These are phyloP conservation scores for Fagopyrum homotropicum DNA, from an alignment of 148 eudicot genomes.

Conservation along the genomic window DNA sequence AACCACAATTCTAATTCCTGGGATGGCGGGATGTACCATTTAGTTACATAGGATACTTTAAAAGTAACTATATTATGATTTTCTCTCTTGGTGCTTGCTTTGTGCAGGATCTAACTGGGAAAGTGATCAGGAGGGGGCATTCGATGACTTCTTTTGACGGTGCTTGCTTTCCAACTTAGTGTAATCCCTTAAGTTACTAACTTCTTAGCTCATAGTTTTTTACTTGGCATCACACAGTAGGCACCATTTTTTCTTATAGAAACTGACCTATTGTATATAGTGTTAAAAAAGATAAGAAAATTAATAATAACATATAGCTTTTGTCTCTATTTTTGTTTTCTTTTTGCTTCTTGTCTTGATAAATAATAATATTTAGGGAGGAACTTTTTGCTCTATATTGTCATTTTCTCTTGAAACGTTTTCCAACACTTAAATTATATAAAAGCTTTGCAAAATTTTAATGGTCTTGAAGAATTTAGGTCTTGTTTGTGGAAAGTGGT, in stretches of 20 bases:
- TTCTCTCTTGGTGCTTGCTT: conserved; percentile 62
- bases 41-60: conserved; percentile 15
- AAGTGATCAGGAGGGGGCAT: conserved; percentile 95
- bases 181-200: conserved; percentile 17
- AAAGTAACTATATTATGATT: conserved; percentile 42
- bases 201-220: conserved; percentile 11
- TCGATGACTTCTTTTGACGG: conserved; percentile 95
- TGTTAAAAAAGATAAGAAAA: background rate
- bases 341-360: background rate
- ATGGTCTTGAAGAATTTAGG: background rate
- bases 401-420: background rate
- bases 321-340: background rate
- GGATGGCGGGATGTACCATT: background rate
- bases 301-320: background rate
- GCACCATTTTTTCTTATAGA: conserved; percentile 18
- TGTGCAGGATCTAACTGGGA: conserved; percentile 94
- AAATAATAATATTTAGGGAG: background rate
- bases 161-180: conserved; percentile 39
- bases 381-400: background rate
- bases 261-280: conserved; percentile 19
- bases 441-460: conserved; percentile 1
- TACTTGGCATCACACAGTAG: conserved; percentile 19
- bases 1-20: background rate
- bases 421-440: background rate
- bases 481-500: background rate